Evolutionary conservation across 148 eudicot genomes (phyloP), one percentile per base, ranked within the genome.

Genomic region (Rhododendron kiyosumense): DNA sequence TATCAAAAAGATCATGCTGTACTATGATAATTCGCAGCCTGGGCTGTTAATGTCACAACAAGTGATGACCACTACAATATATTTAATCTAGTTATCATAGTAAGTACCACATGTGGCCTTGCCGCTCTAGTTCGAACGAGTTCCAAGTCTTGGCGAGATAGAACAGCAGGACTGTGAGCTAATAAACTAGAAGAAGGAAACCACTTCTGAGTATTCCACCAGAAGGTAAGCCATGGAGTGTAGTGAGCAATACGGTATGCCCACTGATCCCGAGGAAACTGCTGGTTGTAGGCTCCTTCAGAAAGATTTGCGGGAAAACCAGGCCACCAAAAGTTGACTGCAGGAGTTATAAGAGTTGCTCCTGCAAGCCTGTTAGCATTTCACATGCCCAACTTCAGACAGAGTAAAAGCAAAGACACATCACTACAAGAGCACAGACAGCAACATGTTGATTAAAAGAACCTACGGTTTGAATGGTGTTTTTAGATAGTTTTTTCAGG

Each of bases 131-230:
- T 8, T 57, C 57, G 24, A 67, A 79, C 1, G 13, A 93, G 86
- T 86, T 90, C 87, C 75, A 77, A 65, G 87, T 93, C 95, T 76
- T 88, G 91, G 61, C 57, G 79, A 82, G 93, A 92, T 54, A 90
- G 84, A 67, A 90, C 41, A 54, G 82, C 81, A 77, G 79, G 85
- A 69, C 84, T 89, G 1, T 84, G 89, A 88, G 89, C 86, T 28
- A 90, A 84, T 28, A 88, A 82, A 85, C 89, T 79, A 28, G 82
- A 88, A 49, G 57, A 26, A 14, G 95, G 95, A 86, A 95, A 93
- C 86, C 90, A 84, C 74, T 91, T 92, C 81, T 94, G 97, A 36
- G 98, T 91, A 82, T 92, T 91, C 98, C 96, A 95, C 98, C 98
- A 95, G 79, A 92, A 91, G 78, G 91, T 88, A 46, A 95, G 91